Base-by-base conservation (phyloP, 805 yeast genomes). In the Myxozyma nipponensis region DNA sequence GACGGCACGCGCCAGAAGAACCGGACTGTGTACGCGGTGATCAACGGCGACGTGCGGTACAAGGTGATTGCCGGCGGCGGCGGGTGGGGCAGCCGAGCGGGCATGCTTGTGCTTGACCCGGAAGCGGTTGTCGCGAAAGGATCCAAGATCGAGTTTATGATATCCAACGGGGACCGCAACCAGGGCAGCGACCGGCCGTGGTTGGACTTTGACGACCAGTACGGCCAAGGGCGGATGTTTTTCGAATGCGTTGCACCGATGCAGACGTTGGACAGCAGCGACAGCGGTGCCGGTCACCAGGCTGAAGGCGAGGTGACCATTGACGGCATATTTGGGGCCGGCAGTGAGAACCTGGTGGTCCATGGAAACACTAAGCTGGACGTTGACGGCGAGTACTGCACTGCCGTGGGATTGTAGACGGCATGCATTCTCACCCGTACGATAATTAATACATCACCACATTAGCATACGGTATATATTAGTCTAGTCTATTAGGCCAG, bases 41-140 rank as follows among this genome's bases (percentile, higher is more conserved):
- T 52, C 15, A 54, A 60, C 47, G 54, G 48, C 35, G 60, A 65
- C 3, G 60, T 63, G 46, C 68, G 73, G 47, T 76, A 69, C 63
- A 76, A 77, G 60, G 81, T 83, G 19, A 72, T 80, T 32, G 89
- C 86, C 3, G 89, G 89, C 3, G 89, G 89, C 1, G 84, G 87
- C 2, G 81, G 83, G 1, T 83, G 88, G 88, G 86, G 87, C 1
- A 78, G 81, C 25, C 77, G 83, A 49, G 81, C 84, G 2, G 77
- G 77, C 30, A 77, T 81, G 63, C 70, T 83, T n/a, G 89, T 80
- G 1, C 63, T 83, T 10, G 83, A 83, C 25, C 82, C 86, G 1
- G 75, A 74, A 1, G 82, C 82, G 1, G 61, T 68, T 21, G 59
- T 75, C 4, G 47, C 47, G 1, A 66, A 61, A n/a, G 82, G 82